Percentiles rank a stretch among this genome's conserved stretches.
Evolutionary conservation across 2,329 filamentous ascomycete species (phyloP).

Genomic region (Teratosphaeria destructans): DNA sequence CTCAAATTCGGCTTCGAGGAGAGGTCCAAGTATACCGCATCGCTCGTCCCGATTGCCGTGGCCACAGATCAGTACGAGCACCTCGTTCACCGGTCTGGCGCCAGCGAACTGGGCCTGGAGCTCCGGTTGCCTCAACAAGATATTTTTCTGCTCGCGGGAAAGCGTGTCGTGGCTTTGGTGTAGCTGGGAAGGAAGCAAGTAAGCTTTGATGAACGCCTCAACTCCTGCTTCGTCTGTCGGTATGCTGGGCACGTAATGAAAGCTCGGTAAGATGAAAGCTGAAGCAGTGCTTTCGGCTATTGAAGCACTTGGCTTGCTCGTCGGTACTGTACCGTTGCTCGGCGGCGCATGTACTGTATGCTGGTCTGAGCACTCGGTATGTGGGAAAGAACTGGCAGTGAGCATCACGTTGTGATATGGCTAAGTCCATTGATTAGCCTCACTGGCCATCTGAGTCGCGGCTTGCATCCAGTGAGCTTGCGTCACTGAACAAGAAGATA

Average conservation of each 20-base stretch:
- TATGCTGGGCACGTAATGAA: constrained; percentile 67
- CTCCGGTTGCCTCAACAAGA: constrained; percentile 38
- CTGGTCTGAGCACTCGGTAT: constrained; percentile 27
- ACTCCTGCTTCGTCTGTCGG: constrained; percentile 51
- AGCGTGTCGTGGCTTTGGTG: constrained; percentile 51
- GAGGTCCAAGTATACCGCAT: constrained; percentile 70
- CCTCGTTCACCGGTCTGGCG: constrained; percentile 53
- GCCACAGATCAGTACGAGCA: constrained; percentile 77
- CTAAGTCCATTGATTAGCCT: constrained; percentile 35
- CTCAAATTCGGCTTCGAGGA: constrained; percentile 62
- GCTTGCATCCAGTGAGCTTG: not conserved
- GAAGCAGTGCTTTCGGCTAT: constrained; percentile 38
- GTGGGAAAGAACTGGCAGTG: constrained; percentile 64
- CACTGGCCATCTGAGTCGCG: constrained; percentile 1
- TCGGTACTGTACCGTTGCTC: not conserved
- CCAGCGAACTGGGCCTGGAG: constrained; percentile 39
- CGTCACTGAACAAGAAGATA: not conserved
- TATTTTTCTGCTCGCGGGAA: constrained; percentile 41
- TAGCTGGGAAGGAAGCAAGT: constrained; percentile 52
- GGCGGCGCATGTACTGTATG: not conserved
- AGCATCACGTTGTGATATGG: constrained; percentile 74
- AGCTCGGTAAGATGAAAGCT: constrained; percentile 70
- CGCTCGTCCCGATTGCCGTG: constrained; percentile 72
- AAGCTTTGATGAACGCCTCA: constrained; percentile 50
- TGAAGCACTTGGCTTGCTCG: not conserved